Percentiles rank a stretch among this genome's conserved stretches.
phyloP scores from a whole-genome alignment of 2,329 filamentous ascomycete genomes.

The Microcyclospora tardicrescens region DNA sequence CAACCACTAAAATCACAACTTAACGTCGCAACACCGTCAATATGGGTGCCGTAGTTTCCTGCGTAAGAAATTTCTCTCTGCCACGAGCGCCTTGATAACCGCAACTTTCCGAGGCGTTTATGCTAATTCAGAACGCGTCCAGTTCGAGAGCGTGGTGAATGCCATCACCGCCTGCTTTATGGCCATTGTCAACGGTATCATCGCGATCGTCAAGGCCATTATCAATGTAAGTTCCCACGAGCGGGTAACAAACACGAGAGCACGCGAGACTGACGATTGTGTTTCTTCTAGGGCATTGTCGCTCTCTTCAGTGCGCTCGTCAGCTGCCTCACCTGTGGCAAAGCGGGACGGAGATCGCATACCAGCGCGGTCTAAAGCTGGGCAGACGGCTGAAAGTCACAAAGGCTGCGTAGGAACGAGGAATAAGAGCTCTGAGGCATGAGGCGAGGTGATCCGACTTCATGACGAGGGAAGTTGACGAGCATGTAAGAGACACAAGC shows the following conservation, averaged over 20 bases:
- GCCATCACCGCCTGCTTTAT: conserved; percentile 35
- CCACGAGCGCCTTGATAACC: background rate
- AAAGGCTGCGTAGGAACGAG: too few species aligned
- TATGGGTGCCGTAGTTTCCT: conserved; percentile 77
- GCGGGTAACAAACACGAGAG: background rate
- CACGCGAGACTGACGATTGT: background rate
- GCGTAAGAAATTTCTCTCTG: conserved; percentile 45
- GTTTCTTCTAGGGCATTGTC: conserved; percentile 33
- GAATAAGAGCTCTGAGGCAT: too few species aligned
- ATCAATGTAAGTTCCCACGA: conserved; percentile 24
- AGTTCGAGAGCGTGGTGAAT: conserved; percentile 25
- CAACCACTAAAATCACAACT: conserved; percentile 1
- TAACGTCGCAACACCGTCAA: conserved; percentile 23
- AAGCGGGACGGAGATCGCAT: conserved; percentile 26
- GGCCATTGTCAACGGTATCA: conserved; percentile 35
- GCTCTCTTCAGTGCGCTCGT: conserved; percentile 37
- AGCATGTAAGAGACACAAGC: too few species aligned
- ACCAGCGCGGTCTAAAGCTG: conserved; percentile 24
- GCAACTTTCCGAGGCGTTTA: background rate
- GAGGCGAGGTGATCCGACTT: too few species aligned
- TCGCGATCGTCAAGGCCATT: conserved; percentile 32
- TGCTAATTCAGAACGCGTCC: background rate
- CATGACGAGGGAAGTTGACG: too few species aligned
- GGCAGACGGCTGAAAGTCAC: background rate
- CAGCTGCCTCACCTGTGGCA: conserved; percentile 37